Evolutionary conservation across 2,329 filamentous ascomycete genomes (phyloP), one percentile per base, ranked within the genome.

Genomic region (Rutstroemia sp.): DNA sequence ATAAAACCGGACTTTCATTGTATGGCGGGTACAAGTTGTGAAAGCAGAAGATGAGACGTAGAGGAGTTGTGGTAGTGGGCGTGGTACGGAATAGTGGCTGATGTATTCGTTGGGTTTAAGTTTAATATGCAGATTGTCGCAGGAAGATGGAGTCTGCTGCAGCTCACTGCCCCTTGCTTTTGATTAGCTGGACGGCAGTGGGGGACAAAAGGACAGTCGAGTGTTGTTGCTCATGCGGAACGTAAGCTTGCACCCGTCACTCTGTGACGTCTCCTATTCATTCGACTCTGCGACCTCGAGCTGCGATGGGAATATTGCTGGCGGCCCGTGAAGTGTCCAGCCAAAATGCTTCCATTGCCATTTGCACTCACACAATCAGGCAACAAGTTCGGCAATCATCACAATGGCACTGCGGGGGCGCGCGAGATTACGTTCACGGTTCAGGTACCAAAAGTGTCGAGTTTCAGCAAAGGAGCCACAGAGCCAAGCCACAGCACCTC

Each of bases 91-190:
- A 34, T 23, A 34, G 52, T 54, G 52, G 52, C 52, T 54, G 34
- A 42, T 48, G 44, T 48, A n/a, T 54, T 45, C 34, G 45, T 54
- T 49, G 52, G 34, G 38, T 49, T 53, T n/a, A 54, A 39, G 10
- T 49, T 49, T 49, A 48, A 54, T 41, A 54, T 54, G 51, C 44
- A 54, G 51, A 27, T 49, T 49, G 34, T 41, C 52, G 52, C 45
- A 34, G 21, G 51, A 53, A 27, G 38, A 54, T 30, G 51, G 51
- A 54, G 52, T 54, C 27, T 41, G 21, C 17, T 34, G 30, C 30
- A 34, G 12, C 30, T 34, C 12, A 12, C 30, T 34, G 30, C 30
- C 34, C 30, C 44, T 46, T 41, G 42, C 30, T 34, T 38, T 39
- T 54, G 23, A 42, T 49, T 49, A 54, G 52, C 27, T 41, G 52